Conservation (phyloP, 2,329 filamentous ascomycete species). For the Diaporthe capsici region DNA sequence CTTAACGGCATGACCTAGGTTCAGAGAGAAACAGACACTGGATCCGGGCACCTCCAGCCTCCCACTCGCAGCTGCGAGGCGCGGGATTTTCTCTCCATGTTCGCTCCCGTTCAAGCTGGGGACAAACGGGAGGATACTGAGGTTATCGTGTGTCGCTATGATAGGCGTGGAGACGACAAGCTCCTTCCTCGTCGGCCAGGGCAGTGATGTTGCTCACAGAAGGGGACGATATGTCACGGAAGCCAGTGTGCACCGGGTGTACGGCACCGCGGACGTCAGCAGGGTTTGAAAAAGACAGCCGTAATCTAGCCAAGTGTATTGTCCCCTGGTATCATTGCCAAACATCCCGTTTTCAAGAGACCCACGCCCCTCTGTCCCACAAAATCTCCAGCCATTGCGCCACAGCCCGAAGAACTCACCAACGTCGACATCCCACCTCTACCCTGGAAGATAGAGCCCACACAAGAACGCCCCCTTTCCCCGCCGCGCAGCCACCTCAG, state of each 20-base stretch:
- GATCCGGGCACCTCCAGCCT: too few species aligned
- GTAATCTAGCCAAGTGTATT: not conserved
- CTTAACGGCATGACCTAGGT: too few species aligned
- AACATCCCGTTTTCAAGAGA: not conserved
- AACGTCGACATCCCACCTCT: not conserved
- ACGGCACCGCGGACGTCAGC: too few species aligned
- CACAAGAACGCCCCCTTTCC: not conserved
- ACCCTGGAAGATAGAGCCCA: not conserved
- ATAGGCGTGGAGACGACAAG: not conserved
- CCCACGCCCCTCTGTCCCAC: not conserved
- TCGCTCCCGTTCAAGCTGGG: not conserved
- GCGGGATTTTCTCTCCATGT: too few species aligned
- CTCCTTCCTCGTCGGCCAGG: not conserved
- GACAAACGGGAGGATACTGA: not conserved
- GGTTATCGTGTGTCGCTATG: not conserved
- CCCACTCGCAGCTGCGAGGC: too few species aligned
- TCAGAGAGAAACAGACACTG: too few species aligned
- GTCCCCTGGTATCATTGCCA: conserved; percentile 14
- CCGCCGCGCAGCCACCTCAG: not conserved
- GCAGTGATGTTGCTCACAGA: not conserved
- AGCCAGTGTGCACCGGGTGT: too few species aligned
- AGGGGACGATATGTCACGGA: too few species aligned
- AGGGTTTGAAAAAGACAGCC: not conserved
- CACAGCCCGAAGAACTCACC: not conserved
- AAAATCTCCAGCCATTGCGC: conserved; percentile 3